These are phyloP conservation scores for Chalciporus pseudorubinellus DNA, from an alignment of 768 basidiomycete species.

Conservation along the genomic window DNA sequence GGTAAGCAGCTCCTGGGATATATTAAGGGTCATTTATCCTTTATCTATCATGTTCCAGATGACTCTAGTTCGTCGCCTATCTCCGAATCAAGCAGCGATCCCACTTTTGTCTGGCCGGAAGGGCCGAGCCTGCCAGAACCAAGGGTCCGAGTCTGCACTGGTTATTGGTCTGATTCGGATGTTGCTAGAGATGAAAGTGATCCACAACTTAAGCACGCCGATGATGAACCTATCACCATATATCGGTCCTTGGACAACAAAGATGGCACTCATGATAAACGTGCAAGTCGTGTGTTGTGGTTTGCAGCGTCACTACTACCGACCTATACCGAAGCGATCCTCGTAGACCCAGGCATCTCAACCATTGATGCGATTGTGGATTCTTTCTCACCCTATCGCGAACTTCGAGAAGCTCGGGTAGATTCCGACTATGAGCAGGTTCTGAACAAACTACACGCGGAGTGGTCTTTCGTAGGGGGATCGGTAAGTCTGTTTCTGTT, in stretches of 20 bases:
- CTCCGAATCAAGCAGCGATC: conserved; percentile 9
- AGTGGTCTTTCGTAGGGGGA: conserved; percentile 68
- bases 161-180: conserved; percentile 27
- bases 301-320: conserved; percentile 40
- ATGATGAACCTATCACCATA: conserved; percentile 14
- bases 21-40: background rate
- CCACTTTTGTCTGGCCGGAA: conserved; percentile 15
- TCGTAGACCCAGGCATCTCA: conserved; percentile 25
- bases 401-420: conserved; percentile 40
- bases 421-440: conserved; percentile 53
- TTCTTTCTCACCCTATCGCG: conserved; percentile 54
- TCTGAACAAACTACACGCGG: conserved; percentile 46
- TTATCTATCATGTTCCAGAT: conserved; percentile 7
- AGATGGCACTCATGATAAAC: background rate
- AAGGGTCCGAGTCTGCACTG: conserved; percentile 12
- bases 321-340: conserved; percentile 42
- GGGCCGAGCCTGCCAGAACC: background rate
- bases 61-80: conserved; percentile 9
- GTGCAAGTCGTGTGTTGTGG: conserved; percentile 24
- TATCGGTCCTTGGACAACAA: conserved; percentile 20
- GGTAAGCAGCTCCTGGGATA: background rate
- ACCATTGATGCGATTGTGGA: conserved; percentile 42
- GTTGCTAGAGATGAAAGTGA: conserved; percentile 18
- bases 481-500: conserved; percentile 38
- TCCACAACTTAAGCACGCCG: conserved; percentile 9